Evolutionary conservation across 139 green algal species (phyloP), one percentile per base, ranked within the genome.

Genomic region (Micractinium sp.): DNA sequence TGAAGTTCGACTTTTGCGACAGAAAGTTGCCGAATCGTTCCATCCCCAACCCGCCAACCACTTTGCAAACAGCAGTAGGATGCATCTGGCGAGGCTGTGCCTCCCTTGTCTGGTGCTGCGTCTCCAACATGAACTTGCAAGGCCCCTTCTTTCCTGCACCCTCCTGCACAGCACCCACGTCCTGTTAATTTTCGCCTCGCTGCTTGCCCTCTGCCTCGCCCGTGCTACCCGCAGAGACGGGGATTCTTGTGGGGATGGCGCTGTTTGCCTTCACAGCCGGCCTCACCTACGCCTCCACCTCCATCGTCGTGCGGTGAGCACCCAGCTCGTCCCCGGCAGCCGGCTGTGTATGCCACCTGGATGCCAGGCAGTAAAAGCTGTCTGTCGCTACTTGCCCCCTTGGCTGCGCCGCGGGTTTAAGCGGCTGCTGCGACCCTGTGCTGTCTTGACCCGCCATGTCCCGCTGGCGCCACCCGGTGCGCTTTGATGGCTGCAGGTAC

Each of bases 241-340:
- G 83, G 9, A 87, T 87, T 13, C 3, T 80, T 15, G 25, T 80
- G 5, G 67, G 83, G 29, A 81, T 87, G 83, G 13, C 41, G 29
- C 83, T 87, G 5, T 87, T 87, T 66, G 71, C 41, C 12, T 79
- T 79, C 18, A 87, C 83, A 3, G 83, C 83, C 27, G 83, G 27
- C 3, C 83, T 87, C 25, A 87, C 83, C 14, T 66, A 69, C 39
- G 36, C 15, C 36, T 87, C 83, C 0, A 87, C 83, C 18, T 69
- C 38, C 38, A 87, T 87, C 29, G 41, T 87, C 2, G 83, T 87
- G 27, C 39, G 83, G 83, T 87, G 83, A 66, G 78, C 41, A 23
- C 0, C n/a, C 18, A 0, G 80, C 53, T 3, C 2, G 20, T 7
- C 5, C 29, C 47, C 7, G 47, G 47, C 47, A 56, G 47, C 47